A percentile compares a stretch with the other conserved stretches of the same genome.
Evolutionary conservation across 2,329 filamentous ascomycete species (phyloP).

Genomic region (Paecilomyces niveus): DNA sequence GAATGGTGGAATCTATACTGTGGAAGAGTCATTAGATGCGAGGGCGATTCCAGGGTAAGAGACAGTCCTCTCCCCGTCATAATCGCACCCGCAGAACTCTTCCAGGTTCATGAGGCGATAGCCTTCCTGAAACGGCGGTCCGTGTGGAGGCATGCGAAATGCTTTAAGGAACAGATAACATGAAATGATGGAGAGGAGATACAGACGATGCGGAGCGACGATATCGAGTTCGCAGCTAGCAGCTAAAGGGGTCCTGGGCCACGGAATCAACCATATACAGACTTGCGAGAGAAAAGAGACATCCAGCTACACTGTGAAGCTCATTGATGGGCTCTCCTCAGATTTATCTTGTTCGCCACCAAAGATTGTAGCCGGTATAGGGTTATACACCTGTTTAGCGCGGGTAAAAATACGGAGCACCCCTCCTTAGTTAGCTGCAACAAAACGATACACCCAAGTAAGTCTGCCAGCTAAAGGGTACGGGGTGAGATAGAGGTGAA

Average conservation of each 20-base stretch:
- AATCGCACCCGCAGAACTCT: not conserved
- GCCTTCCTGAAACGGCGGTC: no score
- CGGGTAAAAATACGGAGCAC: no score
- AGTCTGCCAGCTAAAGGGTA: no score
- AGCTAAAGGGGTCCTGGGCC: not conserved
- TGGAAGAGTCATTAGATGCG: not conserved
- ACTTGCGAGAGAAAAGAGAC: not conserved
- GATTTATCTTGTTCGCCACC: not conserved
- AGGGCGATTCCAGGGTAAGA: not conserved
- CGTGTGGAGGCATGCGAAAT: not conserved
- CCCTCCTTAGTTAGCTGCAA: no score
- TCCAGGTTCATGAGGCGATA: not conserved
- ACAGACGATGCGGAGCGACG: not conserved
- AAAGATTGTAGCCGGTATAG: not conserved
- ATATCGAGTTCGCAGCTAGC: not conserved
- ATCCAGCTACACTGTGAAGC: not conserved
- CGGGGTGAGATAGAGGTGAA: no score
- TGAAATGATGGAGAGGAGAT: not conserved
- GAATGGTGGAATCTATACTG: not conserved
- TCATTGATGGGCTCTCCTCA: not conserved
- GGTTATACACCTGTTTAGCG: not conserved
- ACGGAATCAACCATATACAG: not conserved
- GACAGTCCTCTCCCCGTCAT: not conserved
- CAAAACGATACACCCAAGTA: no score
- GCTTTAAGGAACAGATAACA: not conserved